phyloP scores from a whole-genome alignment of 225 moss, liverwort and hornwort species.

The Straminergon stramineum region DNA sequence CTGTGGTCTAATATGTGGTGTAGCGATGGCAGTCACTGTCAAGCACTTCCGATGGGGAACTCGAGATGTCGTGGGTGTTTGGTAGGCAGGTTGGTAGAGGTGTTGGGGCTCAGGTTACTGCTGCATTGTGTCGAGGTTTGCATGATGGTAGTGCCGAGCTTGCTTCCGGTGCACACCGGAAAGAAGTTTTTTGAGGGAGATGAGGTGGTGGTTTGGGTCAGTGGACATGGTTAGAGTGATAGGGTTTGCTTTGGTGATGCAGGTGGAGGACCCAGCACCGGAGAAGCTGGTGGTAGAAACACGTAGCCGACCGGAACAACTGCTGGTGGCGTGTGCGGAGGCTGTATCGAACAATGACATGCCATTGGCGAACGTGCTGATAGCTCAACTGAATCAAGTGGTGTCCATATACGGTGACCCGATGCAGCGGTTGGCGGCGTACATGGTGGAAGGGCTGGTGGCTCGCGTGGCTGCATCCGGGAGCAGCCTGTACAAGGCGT shows the following conservation, averaged over 20 bases:
- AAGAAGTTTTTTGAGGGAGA: not conserved
- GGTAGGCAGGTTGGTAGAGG: not conserved
- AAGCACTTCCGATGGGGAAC: too few relatives aligned
- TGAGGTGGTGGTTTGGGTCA: not conserved
- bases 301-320: slow-evolving; percentile 31
- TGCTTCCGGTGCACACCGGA: too few relatives aligned
- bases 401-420: slow-evolving; percentile 69
- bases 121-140: not conserved
- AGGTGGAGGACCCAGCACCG: not conserved
- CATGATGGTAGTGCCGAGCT: not conserved
- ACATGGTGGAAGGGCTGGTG: slow-evolving; percentile 72
- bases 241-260: not conserved
- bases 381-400: slow-evolving; percentile 60
- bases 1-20: not conserved
- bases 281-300: not conserved
- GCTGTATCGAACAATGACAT: slow-evolving; percentile 51
- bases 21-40: too few relatives aligned
- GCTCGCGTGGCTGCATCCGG: slow-evolving; percentile 60
- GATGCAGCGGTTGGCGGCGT: slow-evolving; percentile 75
- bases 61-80: not conserved
- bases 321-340: slow-evolving; percentile 64
- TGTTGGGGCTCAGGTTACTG: not conserved
- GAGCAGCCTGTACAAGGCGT: slow-evolving; percentile 41
- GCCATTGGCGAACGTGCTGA: slow-evolving; percentile 34
- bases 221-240: not conserved